phyloP scores from a whole-genome alignment of 139 green algal species.

The Nannochloris sp. region DNA sequence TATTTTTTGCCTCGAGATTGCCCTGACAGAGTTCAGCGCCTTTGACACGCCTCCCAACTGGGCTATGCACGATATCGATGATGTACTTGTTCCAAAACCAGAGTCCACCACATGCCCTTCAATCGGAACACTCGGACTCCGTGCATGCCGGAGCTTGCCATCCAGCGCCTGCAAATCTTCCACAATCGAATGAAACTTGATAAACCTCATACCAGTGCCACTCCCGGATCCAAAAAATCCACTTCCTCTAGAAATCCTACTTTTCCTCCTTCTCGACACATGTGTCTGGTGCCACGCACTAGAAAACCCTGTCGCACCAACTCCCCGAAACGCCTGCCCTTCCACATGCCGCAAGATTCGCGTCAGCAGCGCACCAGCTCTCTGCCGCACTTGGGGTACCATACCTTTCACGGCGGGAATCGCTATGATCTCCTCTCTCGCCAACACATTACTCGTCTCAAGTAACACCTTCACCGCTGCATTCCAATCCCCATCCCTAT shows the following conservation, averaged over 20 bases:
- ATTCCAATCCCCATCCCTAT: slow-evolving; percentile 36
- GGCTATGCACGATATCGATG: not conserved
- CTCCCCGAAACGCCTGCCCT: not conserved
- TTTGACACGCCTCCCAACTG: not conserved
- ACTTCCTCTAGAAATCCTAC: no score
- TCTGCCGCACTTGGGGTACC: slow-evolving; percentile 30
- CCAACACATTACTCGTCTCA: slow-evolving; percentile 13
- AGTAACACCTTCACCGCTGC: slow-evolving; percentile 27
- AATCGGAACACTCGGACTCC: not conserved
- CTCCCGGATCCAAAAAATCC: no score
- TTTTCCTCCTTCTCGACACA: no score
- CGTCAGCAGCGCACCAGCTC: not conserved
- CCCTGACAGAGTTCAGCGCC: not conserved
- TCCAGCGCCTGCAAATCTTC: no score
- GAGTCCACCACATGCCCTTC: not conserved
- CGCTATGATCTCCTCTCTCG: slow-evolving; percentile 38
- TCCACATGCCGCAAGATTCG: slow-evolving; percentile 26
- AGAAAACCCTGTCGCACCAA: not conserved
- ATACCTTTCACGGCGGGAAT: slow-evolving; percentile 44
- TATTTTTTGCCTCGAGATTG: not conserved
- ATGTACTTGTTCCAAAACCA: not conserved
- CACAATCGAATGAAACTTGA: no score
- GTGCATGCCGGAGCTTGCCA: no score
- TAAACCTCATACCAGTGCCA: no score
- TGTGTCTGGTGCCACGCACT: not conserved